Evolutionary conservation across 2,329 filamentous ascomycete species (phyloP).

Genomic region (Fusarium camptoceras): DNA sequence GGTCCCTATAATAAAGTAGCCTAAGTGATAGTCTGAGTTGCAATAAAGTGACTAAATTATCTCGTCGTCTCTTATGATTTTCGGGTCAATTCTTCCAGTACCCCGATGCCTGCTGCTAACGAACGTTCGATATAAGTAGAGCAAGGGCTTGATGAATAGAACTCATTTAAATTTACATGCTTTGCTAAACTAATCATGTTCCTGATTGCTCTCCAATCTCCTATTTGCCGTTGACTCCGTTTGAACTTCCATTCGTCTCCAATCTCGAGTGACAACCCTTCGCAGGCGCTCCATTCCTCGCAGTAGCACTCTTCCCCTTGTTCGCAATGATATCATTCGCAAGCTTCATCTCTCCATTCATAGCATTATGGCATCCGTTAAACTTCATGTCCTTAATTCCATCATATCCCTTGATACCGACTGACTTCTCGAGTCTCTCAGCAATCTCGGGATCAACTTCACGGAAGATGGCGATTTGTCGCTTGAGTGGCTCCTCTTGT

Average conservation of each 20-base stretch:
- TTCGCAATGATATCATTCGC: slow-evolving; percentile 16
- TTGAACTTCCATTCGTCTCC: background rate
- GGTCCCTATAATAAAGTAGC: too few relatives aligned
- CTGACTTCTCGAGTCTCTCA: slow-evolving; percentile 69
- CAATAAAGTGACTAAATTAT: too few relatives aligned
- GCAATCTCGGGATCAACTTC: slow-evolving; percentile 71
- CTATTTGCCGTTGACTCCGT: slow-evolving; percentile 6
- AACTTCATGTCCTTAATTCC: slow-evolving; percentile 10
- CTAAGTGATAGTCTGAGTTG: fast-evolving
- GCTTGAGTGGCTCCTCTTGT: slow-evolving; percentile 70
- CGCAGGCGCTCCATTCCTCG: slow-evolving; percentile 16
- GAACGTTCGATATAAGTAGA: background rate
- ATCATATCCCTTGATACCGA: slow-evolving; percentile 54
- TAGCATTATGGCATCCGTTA: slow-evolving; percentile 21
- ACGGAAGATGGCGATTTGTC: slow-evolving; percentile 73
- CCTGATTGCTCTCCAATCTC: background rate
- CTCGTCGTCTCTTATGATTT: too few relatives aligned
- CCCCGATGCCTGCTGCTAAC: background rate
- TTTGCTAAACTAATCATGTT: background rate
- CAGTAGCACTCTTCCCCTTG: slow-evolving; percentile 10
- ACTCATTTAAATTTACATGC: fast-evolving
- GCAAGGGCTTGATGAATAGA: fast-evolving
- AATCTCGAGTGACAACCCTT: background rate
- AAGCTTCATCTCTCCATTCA: slow-evolving; percentile 11
- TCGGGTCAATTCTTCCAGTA: fast-evolving